phyloP scores from a whole-genome alignment of 129 eudicot genomes.

The Artemisia annua region DNA sequence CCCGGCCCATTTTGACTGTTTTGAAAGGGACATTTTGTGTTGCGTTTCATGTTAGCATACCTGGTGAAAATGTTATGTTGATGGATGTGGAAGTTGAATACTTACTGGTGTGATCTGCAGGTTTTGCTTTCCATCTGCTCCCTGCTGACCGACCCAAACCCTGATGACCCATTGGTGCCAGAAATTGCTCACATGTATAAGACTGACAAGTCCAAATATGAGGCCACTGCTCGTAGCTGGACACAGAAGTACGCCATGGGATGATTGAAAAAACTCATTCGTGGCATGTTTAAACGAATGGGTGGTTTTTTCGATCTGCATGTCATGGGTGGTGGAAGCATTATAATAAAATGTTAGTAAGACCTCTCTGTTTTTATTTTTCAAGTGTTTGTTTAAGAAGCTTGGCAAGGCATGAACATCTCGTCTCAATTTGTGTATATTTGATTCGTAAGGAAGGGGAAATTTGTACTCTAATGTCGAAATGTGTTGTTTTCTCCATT shows the following conservation, averaged over 20 bases:
- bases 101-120: slow-evolving; percentile 31
- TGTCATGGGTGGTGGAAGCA: slow-evolving; percentile 18
- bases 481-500: slow-evolving; percentile 4
- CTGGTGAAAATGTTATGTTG: neutral
- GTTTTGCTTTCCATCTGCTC: slow-evolving; percentile 74
- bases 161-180: slow-evolving; percentile 74
- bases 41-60: neutral
- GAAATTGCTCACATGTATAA: slow-evolving; percentile 84
- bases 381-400: slow-evolving; percentile 38
- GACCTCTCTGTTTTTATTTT: slow-evolving; percentile 23
- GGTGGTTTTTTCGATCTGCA: slow-evolving; percentile 10
- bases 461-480: slow-evolving; percentile 22
- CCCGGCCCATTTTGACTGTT: no score
- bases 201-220: slow-evolving; percentile 66
- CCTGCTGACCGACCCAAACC: slow-evolving; percentile 71
- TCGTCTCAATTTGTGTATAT: slow-evolving; percentile 37
- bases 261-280: slow-evolving; percentile 16
- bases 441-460: slow-evolving; percentile 29
- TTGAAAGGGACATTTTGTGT: neutral
- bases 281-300: slow-evolving; percentile 14
- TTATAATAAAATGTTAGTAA: slow-evolving; percentile 36
- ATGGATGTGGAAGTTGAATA: neutral
- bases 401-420: slow-evolving; percentile 31
- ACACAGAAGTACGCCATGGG: slow-evolving; percentile 85
- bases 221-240: slow-evolving; percentile 85